Base-by-base conservation (phyloP, 176 grass and related monocot species). In the Poa pratensis region DNA sequence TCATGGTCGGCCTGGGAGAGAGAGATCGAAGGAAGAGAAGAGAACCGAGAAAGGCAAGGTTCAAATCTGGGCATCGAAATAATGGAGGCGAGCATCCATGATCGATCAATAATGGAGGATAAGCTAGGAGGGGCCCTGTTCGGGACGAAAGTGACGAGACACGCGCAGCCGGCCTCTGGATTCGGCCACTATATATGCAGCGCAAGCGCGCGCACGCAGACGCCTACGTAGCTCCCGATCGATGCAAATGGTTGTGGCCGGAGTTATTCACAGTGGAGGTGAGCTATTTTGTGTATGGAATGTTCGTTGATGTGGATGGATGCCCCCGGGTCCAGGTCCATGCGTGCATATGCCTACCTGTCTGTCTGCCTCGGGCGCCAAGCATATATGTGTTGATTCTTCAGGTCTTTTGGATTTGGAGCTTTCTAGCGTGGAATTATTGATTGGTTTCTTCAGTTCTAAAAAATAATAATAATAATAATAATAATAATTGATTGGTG, bases 1-100 rank as follows among this genome's bases (percentile, higher is more conserved):
- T 5, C 17, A 55, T 32, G 71, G 80, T 46, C 53, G 23, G 85
- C 52, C 22, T 34, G 23, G 17, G 74, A 20, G 59, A 18, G 58
- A 46, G 43, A 46, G 46, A 48, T 45, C 7, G 11, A 51, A 50
- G 16, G 43, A 51, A 50, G 16, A 9, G 43, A 84, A 74, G n/a
- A 45, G 4, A 11, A 37, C 46, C 35, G 42, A 57, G 24, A 67
- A 83, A 87, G 84, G 75, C 39, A 48, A 37, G 37, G n/a, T 84
- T 60, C 84, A 51, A 54, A 87, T 59, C 68, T 32, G n/a, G 45
- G 72, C 59, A 80, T 83, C 81, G 59, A 80, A 90, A 84, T 90
- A 84, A 87, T 90, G 59, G 81, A 79, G 34, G 27, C 15, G 16
- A 22, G 79, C 78, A 57, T 86, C 83, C 32, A 40, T 20, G 14